These are phyloP conservation scores for Scutellaria galericulata DNA, from an alignment of 257 asterid species.

Conservation along the genomic window DNA sequence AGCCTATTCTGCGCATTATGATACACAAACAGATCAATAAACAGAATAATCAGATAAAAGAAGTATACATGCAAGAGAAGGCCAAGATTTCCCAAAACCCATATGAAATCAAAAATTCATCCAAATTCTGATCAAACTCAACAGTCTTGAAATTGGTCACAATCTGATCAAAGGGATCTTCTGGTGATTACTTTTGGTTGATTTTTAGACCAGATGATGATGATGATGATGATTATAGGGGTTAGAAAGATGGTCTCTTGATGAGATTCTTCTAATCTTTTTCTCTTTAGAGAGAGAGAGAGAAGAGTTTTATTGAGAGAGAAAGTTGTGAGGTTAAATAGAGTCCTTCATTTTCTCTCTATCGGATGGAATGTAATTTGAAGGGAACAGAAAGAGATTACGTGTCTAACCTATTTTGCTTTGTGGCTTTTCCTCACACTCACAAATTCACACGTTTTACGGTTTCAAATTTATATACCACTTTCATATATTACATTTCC, in stretches of 20 bases:
- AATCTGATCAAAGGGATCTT: slow-evolving; percentile 47
- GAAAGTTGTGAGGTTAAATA: slow-evolving; percentile 41
- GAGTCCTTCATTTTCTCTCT: slow-evolving; percentile 52
- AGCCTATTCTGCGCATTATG: slow-evolving; percentile 54
- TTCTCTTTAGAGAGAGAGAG: slow-evolving; percentile 8
- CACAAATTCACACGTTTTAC: slow-evolving; percentile 35
- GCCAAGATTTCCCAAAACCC: slow-evolving; percentile 67
- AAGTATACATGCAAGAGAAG: slow-evolving; percentile 56
- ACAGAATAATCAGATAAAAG: slow-evolving; percentile 33
- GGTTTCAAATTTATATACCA: background rate
- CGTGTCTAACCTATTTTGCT: slow-evolving; percentile 54
- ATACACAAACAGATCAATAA: slow-evolving; percentile 60
- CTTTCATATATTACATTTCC: no score
- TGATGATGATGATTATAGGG: slow-evolving; percentile 38
- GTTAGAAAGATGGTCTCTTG: slow-evolving; percentile 38
- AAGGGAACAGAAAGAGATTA: slow-evolving; percentile 50
- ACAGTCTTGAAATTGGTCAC: slow-evolving; percentile 42
- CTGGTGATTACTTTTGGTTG: slow-evolving; percentile 31
- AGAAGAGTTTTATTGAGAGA: slow-evolving; percentile 28
- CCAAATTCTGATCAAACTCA: slow-evolving; percentile 44
- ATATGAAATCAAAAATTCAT: slow-evolving; percentile 40
- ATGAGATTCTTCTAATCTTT: slow-evolving; percentile 38
- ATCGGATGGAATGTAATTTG: slow-evolving; percentile 49
- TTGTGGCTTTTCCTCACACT: slow-evolving; percentile 38
- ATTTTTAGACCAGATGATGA: slow-evolving; percentile 29